Percentiles rank a stretch among this genome's conserved stretches.
phyloP scores from a whole-genome alignment of 768 basidiomycete genomes.

The Podaxis carcinomalis region DNA sequence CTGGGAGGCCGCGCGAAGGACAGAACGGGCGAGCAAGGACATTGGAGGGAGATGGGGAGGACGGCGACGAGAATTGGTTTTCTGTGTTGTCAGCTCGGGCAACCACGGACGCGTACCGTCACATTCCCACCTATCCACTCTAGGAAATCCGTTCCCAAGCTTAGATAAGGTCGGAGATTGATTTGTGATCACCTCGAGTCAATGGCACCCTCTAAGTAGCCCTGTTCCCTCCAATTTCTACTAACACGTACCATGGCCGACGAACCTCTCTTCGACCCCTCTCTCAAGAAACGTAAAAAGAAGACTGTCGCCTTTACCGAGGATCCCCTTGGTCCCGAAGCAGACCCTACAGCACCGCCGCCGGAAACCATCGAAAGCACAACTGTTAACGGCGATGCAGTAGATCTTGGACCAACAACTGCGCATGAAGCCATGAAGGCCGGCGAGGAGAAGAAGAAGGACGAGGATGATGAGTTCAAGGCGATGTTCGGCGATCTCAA shows the following conservation, averaged over 20 bases:
- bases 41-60: conserved; percentile 22
- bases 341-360: conserved; percentile 76
- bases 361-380: conserved; percentile 69
- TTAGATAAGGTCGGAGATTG: conserved; percentile 1
- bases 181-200: conserved; percentile 9
- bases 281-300: conserved; percentile 85
- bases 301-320: conserved; percentile 83
- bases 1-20: conserved; percentile 34
- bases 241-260: background rate
- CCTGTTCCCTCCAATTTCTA: background rate
- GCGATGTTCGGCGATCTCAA: conserved; percentile 86
- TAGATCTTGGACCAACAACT: conserved; percentile 75
- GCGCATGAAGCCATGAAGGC: conserved; percentile 73
- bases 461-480: conserved; percentile 73
- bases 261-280: conserved; percentile 76
- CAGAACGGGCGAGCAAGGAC: conserved; percentile 45
- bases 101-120: conserved; percentile 32
- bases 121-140: conserved; percentile 26
- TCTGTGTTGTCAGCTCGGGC: conserved; percentile 31
- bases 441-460: conserved; percentile 37
- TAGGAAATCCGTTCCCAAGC: conserved; percentile 20
- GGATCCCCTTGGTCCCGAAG: conserved; percentile 77
- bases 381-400: conserved; percentile 64
- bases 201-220: background rate
- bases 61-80: conserved; percentile 8